Base-by-base conservation (phyloP, 495 filamentous ascomycete species). In the Trypethelium eluteriae region DNA sequence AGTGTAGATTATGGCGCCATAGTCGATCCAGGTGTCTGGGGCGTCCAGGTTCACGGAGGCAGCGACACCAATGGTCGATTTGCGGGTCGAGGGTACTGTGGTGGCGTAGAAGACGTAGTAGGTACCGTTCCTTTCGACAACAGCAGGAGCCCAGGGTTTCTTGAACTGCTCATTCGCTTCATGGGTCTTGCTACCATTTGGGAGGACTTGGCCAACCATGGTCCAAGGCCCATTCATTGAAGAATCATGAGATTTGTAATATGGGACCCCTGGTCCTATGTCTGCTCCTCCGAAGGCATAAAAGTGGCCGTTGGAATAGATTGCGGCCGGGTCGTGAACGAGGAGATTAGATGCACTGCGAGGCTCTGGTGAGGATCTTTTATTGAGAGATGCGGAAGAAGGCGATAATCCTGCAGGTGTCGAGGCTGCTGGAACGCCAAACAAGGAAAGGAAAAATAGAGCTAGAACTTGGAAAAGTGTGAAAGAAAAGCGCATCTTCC, bases 41-140 rank as follows among this genome's bases (percentile, higher is more conserved):
- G 87, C 82, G 73, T 59, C 53, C 10, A 91, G 74, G 62, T 77
- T 84, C 3, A 76, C 74, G 7, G 83, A 87, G 32, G 82, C 86
- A 57, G 88, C 89, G n/a, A 89, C 78, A 36, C 87, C 88, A 65
- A 90, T 89, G 68, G 85, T 78, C 0, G 82, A 86, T 75, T 79
- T 77, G 63, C 85, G 83, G 2, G 80, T 82, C 35, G 87, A 86
- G 62, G 88, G 85, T 35, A 81, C 78, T 38, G 82, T 84, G 44
- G 89, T 81, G 0, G 84, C 77, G 75, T 91, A 92, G 80, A 88
- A 91, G 69, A 88, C 79, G 72, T 88, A 87, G 77, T 89, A 91
- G 0, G 76, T 79, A 32, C 74, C 72, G 39, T 80, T 80, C 2
- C 87, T 73, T 39, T 82, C 75, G 63, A 78, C 71, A 41, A 89